These are phyloP conservation scores for Cadophora luteo-olivacea DNA, from an alignment of 2,329 filamentous ascomycete genomes.

Conservation along the genomic window DNA sequence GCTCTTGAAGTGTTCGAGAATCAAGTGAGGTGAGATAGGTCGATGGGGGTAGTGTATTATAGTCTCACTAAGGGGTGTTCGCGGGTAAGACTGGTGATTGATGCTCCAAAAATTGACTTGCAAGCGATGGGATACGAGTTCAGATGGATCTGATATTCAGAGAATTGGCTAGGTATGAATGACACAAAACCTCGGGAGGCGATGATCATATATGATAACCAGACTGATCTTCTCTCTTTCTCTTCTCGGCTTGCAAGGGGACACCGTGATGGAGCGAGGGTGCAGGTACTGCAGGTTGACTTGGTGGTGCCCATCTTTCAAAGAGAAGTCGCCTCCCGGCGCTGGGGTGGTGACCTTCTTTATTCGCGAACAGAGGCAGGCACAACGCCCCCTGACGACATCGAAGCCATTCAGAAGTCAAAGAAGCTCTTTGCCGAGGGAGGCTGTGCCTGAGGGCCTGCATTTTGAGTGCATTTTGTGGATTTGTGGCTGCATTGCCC, in stretches of 20 bases:
- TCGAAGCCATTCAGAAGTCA: conserved; percentile 27
- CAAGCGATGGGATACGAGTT: conserved; percentile 20
- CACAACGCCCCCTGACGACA: conserved; percentile 33
- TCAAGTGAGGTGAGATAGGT: conserved; percentile 17
- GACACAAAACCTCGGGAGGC: conserved; percentile 20
- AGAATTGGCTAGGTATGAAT: conserved; percentile 25
- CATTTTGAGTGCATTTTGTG: conserved; percentile 18
- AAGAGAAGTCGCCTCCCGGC: conserved; percentile 38
- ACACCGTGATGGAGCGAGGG: conserved; percentile 32
- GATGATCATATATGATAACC: conserved; percentile 35
- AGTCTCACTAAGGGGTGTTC: conserved; percentile 24
- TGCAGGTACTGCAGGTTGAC: conserved; percentile 7
- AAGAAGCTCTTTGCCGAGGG: conserved; percentile 16
- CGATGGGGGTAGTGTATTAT: conserved; percentile 11
- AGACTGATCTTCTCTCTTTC: conserved; percentile 25
- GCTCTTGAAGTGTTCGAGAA: conserved; percentile 22
- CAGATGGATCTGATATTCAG: conserved; percentile 23
- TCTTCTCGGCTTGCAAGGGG: conserved; percentile 35
- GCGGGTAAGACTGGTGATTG: conserved; percentile 21
- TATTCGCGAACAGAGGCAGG: conserved; percentile 30
- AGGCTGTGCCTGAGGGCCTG: conserved; percentile 26
- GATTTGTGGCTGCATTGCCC: conserved; percentile 6
- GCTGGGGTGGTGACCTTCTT: conserved; percentile 30
- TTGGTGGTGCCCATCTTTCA: conserved; percentile 41
- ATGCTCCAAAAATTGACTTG: conserved; percentile 36